These are phyloP conservation scores for Candida awuae DNA, from an alignment of 805 yeast species.

Conservation along the genomic window DNA sequence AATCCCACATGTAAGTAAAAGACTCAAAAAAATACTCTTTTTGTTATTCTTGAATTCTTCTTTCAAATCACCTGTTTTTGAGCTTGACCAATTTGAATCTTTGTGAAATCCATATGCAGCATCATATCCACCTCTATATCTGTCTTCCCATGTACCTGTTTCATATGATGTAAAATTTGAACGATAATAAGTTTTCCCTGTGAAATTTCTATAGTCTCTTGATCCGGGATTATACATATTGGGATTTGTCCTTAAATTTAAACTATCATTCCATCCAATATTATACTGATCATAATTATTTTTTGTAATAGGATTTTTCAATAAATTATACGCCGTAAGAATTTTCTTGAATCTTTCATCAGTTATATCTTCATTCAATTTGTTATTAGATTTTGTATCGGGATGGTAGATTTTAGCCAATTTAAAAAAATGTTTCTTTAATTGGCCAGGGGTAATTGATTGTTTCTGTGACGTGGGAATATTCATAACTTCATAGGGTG, in stretches of 20 bases:
- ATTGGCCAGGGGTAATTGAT: slow-evolving; percentile 30
- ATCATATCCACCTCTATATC: slow-evolving; percentile 15
- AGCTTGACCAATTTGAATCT: slow-evolving; percentile 22
- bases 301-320: slow-evolving; percentile 38
- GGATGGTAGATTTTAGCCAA: slow-evolving; percentile 80
- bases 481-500: slow-evolving; percentile 66
- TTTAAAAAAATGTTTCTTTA: slow-evolving; percentile 46
- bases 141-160: slow-evolving; percentile 28
- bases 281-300: slow-evolving; percentile 39
- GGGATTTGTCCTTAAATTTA: slow-evolving; percentile 16
- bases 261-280: slow-evolving; percentile 37
- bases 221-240: slow-evolving; percentile 17
- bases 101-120: slow-evolving; percentile 22
- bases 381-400: slow-evolving; percentile 34
- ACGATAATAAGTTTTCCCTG: background rate
- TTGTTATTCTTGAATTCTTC: slow-evolving; percentile 26
- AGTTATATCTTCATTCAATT: slow-evolving; percentile 19
- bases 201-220: slow-evolving; percentile 10
- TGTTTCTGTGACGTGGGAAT: too few species aligned
- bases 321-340: slow-evolving; percentile 50
- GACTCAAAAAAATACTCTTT: slow-evolving; percentile 21
- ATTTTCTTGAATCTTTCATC: slow-evolving; percentile 46
- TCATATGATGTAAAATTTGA: slow-evolving; percentile 12
- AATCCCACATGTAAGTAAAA: slow-evolving; percentile 22
- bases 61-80: slow-evolving; percentile 19